Evolutionary conservation across 164 flowering plant genomes (phyloP).

Genomic region (Aristolochia fimbriata): DNA sequence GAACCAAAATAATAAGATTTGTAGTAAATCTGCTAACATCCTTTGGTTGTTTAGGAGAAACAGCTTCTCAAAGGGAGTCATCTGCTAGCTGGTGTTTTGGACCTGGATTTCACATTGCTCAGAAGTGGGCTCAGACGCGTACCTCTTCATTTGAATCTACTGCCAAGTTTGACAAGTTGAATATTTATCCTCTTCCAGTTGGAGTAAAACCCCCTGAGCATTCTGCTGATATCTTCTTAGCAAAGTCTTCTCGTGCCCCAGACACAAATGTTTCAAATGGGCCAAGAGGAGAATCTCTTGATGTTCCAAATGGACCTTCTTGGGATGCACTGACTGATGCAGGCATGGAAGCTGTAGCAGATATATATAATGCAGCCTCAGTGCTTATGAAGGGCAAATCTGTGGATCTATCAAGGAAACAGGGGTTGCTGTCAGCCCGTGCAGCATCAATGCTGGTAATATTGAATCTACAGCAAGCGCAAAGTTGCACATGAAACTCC

Average conservation of each 20-base stretch:
- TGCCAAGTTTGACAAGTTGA: slow-evolving; percentile 28
- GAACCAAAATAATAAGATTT: too few relatives aligned
- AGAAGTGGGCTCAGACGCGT: slow-evolving; percentile 47
- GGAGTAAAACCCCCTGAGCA: slow-evolving; percentile 57
- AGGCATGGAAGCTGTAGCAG: slow-evolving; percentile 36
- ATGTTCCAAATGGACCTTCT: slow-evolving; percentile 20
- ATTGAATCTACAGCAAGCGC: neutral
- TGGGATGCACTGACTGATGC: slow-evolving; percentile 41
- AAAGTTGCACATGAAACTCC: neutral
- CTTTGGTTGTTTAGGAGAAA: slow-evolving; percentile 19
- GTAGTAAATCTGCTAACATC: too few relatives aligned
- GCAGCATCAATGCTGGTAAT: slow-evolving; percentile 97
- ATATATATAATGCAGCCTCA: slow-evolving; percentile 33
- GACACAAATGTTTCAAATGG: slow-evolving; percentile 21
- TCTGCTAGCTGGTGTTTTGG: slow-evolving; percentile 42
- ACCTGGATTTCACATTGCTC: slow-evolving; percentile 38
- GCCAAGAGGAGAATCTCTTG: slow-evolving; percentile 12
- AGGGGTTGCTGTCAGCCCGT: slow-evolving; percentile 64
- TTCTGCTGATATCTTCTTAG: slow-evolving; percentile 13
- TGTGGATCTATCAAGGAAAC: slow-evolving; percentile 40
- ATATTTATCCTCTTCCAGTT: slow-evolving; percentile 54
- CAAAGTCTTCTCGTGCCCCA: slow-evolving; percentile 11
- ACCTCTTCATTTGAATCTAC: slow-evolving; percentile 23
- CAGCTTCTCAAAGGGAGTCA: slow-evolving; percentile 50
- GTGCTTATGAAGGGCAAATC: slow-evolving; percentile 26